phyloP scores from a whole-genome alignment of 768 basidiomycete genomes.

The Candolleomyces efflorescens region DNA sequence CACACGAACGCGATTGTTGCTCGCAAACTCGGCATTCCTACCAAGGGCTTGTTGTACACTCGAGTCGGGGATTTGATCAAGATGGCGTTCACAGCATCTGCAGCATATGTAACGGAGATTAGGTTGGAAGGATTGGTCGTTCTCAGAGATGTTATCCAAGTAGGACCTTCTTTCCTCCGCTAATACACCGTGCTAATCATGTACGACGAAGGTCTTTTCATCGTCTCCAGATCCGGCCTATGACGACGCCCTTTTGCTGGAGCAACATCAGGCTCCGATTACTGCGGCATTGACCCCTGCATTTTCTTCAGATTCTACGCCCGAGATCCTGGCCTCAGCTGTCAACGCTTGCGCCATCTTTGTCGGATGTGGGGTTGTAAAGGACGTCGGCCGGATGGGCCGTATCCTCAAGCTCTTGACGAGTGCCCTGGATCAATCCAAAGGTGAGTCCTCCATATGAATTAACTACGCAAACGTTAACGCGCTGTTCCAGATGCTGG shows the following conservation, averaged over 20 bases:
- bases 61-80: slow-evolving; percentile 91
- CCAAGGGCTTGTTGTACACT: slow-evolving; percentile 65
- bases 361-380: slow-evolving; percentile 92
- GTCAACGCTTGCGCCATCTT: slow-evolving; percentile 93
- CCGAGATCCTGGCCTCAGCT: slow-evolving; percentile 90
- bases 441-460: slow-evolving; percentile 22
- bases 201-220: slow-evolving; percentile 69
- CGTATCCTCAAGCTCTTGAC: slow-evolving; percentile 88
- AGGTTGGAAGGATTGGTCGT: slow-evolving; percentile 87
- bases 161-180: slow-evolving; percentile 19
- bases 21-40: slow-evolving; percentile 49
- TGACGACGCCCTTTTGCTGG: slow-evolving; percentile 82
- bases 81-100: slow-evolving; percentile 97
- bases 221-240: slow-evolving; percentile 88
- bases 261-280: slow-evolving; percentile 98
- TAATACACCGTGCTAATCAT: not conserved
- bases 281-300: slow-evolving; percentile 96
- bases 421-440: slow-evolving; percentile 83
- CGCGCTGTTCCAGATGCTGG: slow-evolving; percentile 57
- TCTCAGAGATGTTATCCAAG: slow-evolving; percentile 89
- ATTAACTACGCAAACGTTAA: not conserved
- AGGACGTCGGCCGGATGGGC: slow-evolving; percentile 88
- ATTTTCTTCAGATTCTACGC: slow-evolving; percentile 92
- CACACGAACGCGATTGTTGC: slow-evolving; percentile 81
- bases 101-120: slow-evolving; percentile 95